phyloP scores from a whole-genome alignment of 306 rosid genomes.

The Glycyrrhiza uralensis region DNA sequence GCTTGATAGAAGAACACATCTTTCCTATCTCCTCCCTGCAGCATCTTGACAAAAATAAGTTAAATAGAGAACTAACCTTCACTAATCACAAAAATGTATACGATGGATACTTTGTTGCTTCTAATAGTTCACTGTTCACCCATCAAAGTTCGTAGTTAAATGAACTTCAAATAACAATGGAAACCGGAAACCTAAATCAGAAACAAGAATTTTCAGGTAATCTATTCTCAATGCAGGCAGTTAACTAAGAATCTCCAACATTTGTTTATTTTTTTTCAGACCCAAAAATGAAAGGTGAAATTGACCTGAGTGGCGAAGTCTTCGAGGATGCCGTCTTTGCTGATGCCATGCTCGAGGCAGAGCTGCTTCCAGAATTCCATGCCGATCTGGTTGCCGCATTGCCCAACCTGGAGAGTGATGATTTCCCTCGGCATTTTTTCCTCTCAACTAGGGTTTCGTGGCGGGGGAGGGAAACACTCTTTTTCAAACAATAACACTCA shows the following conservation, averaged over 20 bases:
- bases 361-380: slow-evolving; percentile 99
- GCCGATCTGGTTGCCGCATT: slow-evolving; percentile 99
- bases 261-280: too few species aligned
- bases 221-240: too few species aligned
- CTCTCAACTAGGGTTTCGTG: slow-evolving; percentile 52
- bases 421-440: slow-evolving; percentile 87
- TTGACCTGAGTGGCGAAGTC: slow-evolving; percentile 92
- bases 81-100: neutral
- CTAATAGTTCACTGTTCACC: neutral
- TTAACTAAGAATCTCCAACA: too few species aligned
- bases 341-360: slow-evolving; percentile 97
- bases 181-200: neutral
- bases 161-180: neutral
- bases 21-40: slow-evolving; percentile 94
- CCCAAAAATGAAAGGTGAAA: neutral
- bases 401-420: slow-evolving; percentile 95
- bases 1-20: slow-evolving; percentile 99
- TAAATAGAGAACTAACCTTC: neutral
- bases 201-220: neutral
- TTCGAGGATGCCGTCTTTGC: slow-evolving; percentile 96
- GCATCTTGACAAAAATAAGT: slow-evolving; percentile 19
- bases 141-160: neutral
- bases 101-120: neutral
- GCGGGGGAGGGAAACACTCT: slow-evolving; percentile 31
- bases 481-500: slow-evolving; percentile 21